Evolutionary conservation across 345 rosid species (phyloP).

Genomic region (Gossypium herbaceum): DNA sequence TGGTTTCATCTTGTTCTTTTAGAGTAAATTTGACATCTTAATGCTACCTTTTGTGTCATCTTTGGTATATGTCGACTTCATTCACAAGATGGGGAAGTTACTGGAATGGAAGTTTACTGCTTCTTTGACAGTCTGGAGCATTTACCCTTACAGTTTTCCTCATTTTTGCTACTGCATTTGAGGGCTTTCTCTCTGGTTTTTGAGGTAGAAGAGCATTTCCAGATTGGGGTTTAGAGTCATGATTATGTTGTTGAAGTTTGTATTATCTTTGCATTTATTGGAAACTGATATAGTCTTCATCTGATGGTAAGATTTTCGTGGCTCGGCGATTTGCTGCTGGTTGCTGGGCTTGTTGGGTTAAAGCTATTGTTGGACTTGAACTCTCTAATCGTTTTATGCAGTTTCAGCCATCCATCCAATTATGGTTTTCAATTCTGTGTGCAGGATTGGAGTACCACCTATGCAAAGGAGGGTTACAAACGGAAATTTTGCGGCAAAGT

Average conservation of each 20-base stretch:
- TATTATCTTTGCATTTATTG: constrained; percentile 28
- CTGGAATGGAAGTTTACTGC: constrained; percentile 4
- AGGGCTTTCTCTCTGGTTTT: neutral
- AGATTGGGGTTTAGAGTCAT: constrained; percentile 19
- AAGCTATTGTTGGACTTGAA: neutral
- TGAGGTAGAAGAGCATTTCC: neutral
- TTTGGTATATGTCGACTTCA: no score
- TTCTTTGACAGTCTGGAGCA: constrained; percentile 8
- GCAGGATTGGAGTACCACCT: constrained; percentile 31
- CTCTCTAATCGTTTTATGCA: neutral
- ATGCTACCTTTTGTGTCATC: no score
- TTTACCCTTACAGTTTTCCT: neutral
- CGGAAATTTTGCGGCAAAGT: constrained; percentile 31
- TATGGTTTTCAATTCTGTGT: constrained; percentile 7
- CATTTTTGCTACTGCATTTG: constrained; percentile 9
- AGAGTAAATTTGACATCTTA: no score
- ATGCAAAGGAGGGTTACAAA: constrained; percentile 36
- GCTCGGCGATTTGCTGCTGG: constrained; percentile 12
- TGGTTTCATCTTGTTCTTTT: no score
- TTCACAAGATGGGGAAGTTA: constrained; percentile 5
- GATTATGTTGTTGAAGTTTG: constrained; percentile 22
- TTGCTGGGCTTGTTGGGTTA: constrained; percentile 9
- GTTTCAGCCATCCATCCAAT: constrained; percentile 1
- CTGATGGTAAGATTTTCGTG: constrained; percentile 27
- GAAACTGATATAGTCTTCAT: constrained; percentile 18